Conservation (phyloP, 305 asterid species). For the Solanum hybrid region DNA sequence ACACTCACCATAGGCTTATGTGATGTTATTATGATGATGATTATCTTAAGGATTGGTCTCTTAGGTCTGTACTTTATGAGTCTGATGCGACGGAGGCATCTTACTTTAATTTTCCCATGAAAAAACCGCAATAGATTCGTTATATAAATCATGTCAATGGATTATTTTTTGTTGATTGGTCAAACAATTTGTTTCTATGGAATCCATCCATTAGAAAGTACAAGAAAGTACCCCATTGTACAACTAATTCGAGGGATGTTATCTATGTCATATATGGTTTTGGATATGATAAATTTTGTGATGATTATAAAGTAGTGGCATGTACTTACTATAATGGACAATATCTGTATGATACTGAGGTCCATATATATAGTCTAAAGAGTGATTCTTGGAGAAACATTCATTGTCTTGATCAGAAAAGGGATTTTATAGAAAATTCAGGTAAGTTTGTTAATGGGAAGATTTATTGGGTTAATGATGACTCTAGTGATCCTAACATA, state of each 20-base stretch:
- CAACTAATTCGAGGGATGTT: neutral
- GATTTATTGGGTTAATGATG: neutral
- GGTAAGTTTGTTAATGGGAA: neutral
- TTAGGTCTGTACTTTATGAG: neutral
- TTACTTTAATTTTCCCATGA: neutral
- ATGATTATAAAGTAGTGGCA: neutral
- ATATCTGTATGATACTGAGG: neutral
- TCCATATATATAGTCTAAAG: neutral
- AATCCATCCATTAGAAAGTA: neutral
- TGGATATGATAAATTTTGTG: neutral
- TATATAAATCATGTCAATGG: neutral
- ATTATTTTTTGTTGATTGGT: neutral
- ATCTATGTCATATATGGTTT: neutral
- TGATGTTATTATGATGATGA: neutral
- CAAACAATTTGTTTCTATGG: neutral
- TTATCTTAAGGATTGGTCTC: neutral
- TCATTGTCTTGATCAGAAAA: neutral
- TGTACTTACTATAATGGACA: neutral
- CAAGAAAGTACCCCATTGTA: neutral
- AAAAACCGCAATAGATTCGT: neutral
- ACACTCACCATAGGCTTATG: neutral
- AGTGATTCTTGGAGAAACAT: neutral
- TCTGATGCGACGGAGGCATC: neutral
- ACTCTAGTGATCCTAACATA: too few species aligned
- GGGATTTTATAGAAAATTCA: neutral